phyloP scores from a whole-genome alignment of 208 protist genomes.

The Leishmania major region DNA sequence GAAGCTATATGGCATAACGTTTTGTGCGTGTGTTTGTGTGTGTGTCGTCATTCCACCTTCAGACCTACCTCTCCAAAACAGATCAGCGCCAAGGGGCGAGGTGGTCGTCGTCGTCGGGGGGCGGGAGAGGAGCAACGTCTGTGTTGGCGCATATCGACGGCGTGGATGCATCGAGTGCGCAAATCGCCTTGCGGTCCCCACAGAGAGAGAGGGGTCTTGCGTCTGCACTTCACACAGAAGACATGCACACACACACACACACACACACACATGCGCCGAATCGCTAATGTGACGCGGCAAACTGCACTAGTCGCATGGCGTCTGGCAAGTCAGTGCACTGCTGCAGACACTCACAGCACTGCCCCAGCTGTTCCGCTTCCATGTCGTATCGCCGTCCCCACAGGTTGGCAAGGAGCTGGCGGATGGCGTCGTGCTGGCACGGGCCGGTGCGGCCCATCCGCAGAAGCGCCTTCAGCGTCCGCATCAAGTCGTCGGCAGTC shows the following conservation, averaged over 20 bases:
- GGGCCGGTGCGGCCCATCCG: constrained; percentile 47
- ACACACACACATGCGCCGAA: neutral
- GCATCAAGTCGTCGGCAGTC: constrained; percentile 58
- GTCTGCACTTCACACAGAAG: neutral
- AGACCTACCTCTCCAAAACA: neutral
- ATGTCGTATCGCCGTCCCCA: constrained; percentile 54
- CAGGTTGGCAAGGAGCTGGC: constrained; percentile 64
- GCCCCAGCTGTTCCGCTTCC: constrained; percentile 47
- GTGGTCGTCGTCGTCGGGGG: neutral
- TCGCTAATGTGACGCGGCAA: constrained; percentile 25
- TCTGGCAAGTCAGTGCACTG: constrained; percentile 17
- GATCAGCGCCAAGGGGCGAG: neutral
- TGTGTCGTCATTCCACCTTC: neutral
- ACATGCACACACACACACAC: neutral
- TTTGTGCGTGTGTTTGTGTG: neutral
- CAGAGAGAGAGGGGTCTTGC: neutral
- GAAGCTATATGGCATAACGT: neutral
- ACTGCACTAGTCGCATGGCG: constrained; percentile 28
- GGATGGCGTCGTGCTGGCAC: constrained; percentile 35
- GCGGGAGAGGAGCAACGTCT: neutral
- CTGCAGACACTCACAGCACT: constrained; percentile 32
- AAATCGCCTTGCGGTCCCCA: neutral
- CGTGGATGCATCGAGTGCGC: neutral
- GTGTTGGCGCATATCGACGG: neutral
- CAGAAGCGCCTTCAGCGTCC: constrained; percentile 60